phyloP scores from a whole-genome alignment of 805 yeast species.

The Candida koratica region DNA sequence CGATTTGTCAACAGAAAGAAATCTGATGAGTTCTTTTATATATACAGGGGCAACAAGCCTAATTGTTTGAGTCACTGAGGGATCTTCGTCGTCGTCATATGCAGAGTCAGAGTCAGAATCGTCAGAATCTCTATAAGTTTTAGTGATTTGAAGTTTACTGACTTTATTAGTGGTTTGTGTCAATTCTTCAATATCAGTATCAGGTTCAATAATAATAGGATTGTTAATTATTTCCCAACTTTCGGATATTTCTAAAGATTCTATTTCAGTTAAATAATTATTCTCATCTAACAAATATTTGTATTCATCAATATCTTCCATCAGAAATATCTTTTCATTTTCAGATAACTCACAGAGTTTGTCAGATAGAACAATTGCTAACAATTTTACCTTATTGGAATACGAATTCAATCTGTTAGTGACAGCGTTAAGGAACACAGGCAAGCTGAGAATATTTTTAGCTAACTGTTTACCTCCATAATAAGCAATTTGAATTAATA shows the following conservation, averaged over 20 bases:
- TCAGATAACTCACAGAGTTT: slow-evolving; percentile 32
- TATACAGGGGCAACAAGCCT: slow-evolving; percentile 55
- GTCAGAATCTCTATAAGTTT: slow-evolving; percentile 15
- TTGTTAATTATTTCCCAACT: slow-evolving; percentile 9
- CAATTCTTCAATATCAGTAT: neutral
- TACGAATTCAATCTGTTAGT: slow-evolving; percentile 52
- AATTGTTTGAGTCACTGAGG: slow-evolving; percentile 34
- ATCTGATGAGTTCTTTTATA: slow-evolving; percentile 63
- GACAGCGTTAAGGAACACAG: slow-evolving; percentile 46
- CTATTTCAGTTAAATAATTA: neutral
- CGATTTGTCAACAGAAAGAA: slow-evolving; percentile 45
- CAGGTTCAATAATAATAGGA: slow-evolving; percentile 6
- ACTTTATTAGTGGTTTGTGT: neutral
- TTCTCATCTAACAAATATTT: slow-evolving; percentile 5
- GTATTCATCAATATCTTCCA: slow-evolving; percentile 10
- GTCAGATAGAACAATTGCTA: slow-evolving; percentile 61
- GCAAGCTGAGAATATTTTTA: slow-evolving; percentile 32
- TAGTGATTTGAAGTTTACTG: neutral
- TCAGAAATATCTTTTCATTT: slow-evolving; percentile 28
- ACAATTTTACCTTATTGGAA: slow-evolving; percentile 40
- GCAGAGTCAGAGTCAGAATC: slow-evolving; percentile 18
- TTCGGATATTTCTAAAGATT: neutral
- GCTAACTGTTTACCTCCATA: slow-evolving; percentile 11
- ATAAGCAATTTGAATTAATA: slow-evolving; percentile 37
- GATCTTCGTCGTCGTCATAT: slow-evolving; percentile 51